A percentile compares a stretch with the other conserved stretches of the same genome.
Conservation (phyloP, 1,139 yeast species). For the Candida sp. region DNA sequence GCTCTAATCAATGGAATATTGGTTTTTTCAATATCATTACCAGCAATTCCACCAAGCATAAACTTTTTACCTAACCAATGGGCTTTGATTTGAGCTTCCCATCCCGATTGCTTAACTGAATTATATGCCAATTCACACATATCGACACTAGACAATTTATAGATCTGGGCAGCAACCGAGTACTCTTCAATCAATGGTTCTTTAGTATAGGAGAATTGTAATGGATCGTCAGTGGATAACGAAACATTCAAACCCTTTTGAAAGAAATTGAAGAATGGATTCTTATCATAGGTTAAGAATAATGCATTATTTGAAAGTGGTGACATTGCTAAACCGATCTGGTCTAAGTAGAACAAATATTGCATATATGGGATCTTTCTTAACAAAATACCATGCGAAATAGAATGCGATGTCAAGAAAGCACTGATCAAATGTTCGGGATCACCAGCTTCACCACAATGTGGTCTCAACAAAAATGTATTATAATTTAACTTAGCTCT, state of each 20-base stretch:
- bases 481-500: slow-evolving; percentile 72
- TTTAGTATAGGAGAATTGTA: slow-evolving; percentile 93
- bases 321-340: slow-evolving; percentile 98
- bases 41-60: slow-evolving; percentile 59
- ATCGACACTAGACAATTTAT: slow-evolving; percentile 89
- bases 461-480: slow-evolving; percentile 93
- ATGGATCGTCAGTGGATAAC: slow-evolving; percentile 67
- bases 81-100: slow-evolving; percentile 77
- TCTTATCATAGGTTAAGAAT: slow-evolving; percentile 94
- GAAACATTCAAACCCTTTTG: slow-evolving; percentile 93
- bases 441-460: slow-evolving; percentile 99
- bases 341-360: slow-evolving; percentile 88
- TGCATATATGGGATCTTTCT: slow-evolving; percentile 95
- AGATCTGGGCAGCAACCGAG: slow-evolving; percentile 96
- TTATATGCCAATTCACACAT: slow-evolving; percentile 92
- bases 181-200: slow-evolving; percentile 98
- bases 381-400: slow-evolving; percentile 90
- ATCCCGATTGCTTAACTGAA: slow-evolving; percentile 90
- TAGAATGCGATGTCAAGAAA: slow-evolving; percentile 84
- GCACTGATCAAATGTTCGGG: slow-evolving; percentile 96
- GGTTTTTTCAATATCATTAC: slow-evolving; percentile 89
- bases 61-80: slow-evolving; percentile 91
- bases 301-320: slow-evolving; percentile 96
- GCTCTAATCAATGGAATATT: slow-evolving; percentile 91
- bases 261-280: slow-evolving; percentile 85